Conservation (phyloP, 148 eudicot genomes). For the Dianthus caryophyllus region DNA sequence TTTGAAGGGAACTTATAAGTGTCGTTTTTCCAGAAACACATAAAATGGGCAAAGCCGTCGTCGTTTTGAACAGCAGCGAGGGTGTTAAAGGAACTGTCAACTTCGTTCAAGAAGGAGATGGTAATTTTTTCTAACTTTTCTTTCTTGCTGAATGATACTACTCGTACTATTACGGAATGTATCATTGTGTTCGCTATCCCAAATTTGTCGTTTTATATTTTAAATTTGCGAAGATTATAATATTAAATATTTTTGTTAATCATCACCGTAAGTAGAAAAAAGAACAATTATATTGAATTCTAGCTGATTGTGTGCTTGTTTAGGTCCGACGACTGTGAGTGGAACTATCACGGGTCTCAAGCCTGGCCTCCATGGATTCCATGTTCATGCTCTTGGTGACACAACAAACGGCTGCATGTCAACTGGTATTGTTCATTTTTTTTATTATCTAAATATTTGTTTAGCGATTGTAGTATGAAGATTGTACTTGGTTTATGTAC, state of each 20-base stretch:
- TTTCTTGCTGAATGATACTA: neutral
- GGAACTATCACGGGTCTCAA: slow-evolving; percentile 79
- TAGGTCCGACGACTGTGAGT: slow-evolving; percentile 80
- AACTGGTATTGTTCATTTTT: slow-evolving; percentile 52
- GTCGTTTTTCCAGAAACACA: slow-evolving; percentile 51
- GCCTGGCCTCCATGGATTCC: slow-evolving; percentile 96
- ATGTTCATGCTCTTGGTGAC: slow-evolving; percentile 98
- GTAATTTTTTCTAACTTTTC: slow-evolving; percentile 36
- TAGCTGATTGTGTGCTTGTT: slow-evolving; percentile 3
- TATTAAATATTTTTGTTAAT: no score
- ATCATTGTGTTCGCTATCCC: neutral
- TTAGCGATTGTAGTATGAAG: neutral
- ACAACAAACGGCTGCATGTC: slow-evolving; percentile 99
- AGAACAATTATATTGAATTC: no score
- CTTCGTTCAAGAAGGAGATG: slow-evolving; percentile 81
- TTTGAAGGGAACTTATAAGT: slow-evolving; percentile 5
- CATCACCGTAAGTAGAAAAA: no score
- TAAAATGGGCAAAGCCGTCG: slow-evolving; percentile 86
- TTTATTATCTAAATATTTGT: neutral
- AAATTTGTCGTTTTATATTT: no score
- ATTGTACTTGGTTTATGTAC: neutral
- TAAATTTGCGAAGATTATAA: no score
- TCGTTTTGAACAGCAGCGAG: slow-evolving; percentile 56
- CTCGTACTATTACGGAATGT: neutral
- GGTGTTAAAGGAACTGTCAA: slow-evolving; percentile 79